Conservation (phyloP, 345 rosid species). For the Lepidium sativum region DNA sequence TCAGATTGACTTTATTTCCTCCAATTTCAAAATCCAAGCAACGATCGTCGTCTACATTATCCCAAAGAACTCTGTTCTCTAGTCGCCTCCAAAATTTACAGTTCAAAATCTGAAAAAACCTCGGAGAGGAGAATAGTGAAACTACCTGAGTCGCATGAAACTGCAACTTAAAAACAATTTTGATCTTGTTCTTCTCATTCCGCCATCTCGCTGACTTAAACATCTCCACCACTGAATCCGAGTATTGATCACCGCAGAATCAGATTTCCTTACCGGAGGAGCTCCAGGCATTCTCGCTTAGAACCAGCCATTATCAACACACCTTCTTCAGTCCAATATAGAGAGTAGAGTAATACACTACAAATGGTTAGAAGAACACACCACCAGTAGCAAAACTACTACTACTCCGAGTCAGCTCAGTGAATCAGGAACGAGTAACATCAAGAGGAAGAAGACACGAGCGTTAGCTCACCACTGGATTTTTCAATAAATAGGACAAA, state of each 20-base stretch:
- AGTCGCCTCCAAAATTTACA: neutral
- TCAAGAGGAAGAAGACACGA: constrained; percentile 19
- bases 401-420: neutral
- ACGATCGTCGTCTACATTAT: constrained; percentile 4
- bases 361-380: neutral
- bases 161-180: constrained; percentile 69
- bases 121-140: neutral
- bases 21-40: neutral
- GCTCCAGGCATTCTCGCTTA: constrained; percentile 20
- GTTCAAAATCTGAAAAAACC: neutral
- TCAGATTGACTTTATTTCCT: constrained; percentile 3
- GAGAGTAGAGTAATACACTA: neutral
- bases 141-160: constrained; percentile 90
- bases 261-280: constrained; percentile 28
- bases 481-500: constrained; percentile 10
- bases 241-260: constrained; percentile 3
- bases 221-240: constrained; percentile 32
- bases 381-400: neutral
- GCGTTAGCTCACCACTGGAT: constrained; percentile 18
- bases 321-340: constrained; percentile 23
- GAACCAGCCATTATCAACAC: constrained; percentile 24
- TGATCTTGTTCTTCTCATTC: constrained; percentile 77
- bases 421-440: constrained; percentile 5
- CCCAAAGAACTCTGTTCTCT: neutral
- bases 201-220: constrained; percentile 83